Percentiles rank a stretch among this genome's conserved stretches.
These are phyloP conservation scores for Kalanchoe fedtschenkoi DNA, from an alignment of 164 flowering plant genomes.

Conservation along the genomic window DNA sequence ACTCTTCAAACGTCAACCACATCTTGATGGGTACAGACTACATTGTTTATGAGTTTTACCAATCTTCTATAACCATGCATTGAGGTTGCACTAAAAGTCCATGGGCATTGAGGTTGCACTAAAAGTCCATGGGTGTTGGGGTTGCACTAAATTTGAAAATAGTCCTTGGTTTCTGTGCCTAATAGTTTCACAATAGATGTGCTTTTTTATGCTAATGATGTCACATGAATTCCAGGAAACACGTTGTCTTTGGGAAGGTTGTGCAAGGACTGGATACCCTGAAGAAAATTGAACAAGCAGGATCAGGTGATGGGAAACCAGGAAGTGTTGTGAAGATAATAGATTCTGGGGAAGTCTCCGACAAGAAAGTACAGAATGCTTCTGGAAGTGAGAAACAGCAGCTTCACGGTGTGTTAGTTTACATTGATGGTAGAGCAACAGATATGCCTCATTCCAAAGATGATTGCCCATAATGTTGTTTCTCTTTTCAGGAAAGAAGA, in stretches of 20 bases:
- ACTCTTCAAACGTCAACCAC: constrained; percentile 50
- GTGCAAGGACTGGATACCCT: constrained; percentile 49
- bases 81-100: neutral
- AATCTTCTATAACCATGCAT: neutral
- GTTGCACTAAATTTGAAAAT: neutral
- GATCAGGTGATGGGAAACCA: constrained; percentile 46
- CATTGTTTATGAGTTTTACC: neutral
- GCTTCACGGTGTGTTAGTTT: neutral
- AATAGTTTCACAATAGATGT: neutral
- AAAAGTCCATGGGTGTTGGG: no score
- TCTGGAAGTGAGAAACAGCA: neutral
- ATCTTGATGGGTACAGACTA: constrained; percentile 53
- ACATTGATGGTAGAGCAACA: no score
- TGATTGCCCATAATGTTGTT: constrained; percentile 2
- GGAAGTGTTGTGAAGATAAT: constrained; percentile 36
- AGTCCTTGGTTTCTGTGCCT: neutral
- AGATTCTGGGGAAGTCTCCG: constrained; percentile 53
- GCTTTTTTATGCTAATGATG: neutral
- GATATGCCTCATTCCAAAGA: neutral
- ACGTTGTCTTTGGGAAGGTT: constrained; percentile 75
- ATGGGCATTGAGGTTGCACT: no score
- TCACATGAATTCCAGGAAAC: constrained; percentile 37
- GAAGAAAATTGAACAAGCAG: constrained; percentile 49
- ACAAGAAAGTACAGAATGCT: constrained; percentile 10
- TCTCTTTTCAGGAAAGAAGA: constrained; percentile 32